These are phyloP conservation scores for Pseudogymnoascus sp. DNA, from an alignment of 2,329 filamentous ascomycete species.

Conservation along the genomic window DNA sequence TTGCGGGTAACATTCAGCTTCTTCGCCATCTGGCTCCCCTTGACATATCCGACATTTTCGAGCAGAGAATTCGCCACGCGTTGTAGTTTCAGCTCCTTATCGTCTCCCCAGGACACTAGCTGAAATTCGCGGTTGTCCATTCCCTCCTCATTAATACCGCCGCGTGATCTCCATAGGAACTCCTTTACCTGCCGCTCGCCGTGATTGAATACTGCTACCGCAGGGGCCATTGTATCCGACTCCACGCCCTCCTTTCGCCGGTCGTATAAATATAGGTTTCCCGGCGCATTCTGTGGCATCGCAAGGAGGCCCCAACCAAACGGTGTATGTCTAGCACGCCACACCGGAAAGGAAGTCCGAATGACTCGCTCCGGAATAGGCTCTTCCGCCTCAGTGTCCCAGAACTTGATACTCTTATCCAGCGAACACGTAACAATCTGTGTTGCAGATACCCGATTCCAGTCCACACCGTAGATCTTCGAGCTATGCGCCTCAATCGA, in stretches of 20 bases:
- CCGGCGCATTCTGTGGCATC: constrained; percentile 86
- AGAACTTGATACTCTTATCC: constrained; percentile 88
- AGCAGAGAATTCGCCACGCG: constrained; percentile 59
- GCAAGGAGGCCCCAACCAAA: constrained; percentile 80
- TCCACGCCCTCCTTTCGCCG: constrained; percentile 42
- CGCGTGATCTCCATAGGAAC: constrained; percentile 80
- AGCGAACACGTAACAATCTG: constrained; percentile 81
- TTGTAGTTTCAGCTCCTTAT: constrained; percentile 74
- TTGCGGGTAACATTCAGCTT: constrained; percentile 69
- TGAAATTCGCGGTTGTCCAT: constrained; percentile 84
- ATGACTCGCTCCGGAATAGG: constrained; percentile 69
- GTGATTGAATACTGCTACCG: constrained; percentile 55
- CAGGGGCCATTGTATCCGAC: constrained; percentile 37
- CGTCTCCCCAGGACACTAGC: constrained; percentile 85
- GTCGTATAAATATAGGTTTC: constrained; percentile 78
- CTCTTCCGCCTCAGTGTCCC: constrained; percentile 63
- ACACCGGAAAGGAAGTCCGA: constrained; percentile 75
- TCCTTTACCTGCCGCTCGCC: constrained; percentile 68
- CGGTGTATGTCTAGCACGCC: constrained; percentile 84
- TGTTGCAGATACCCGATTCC: constrained; percentile 70
- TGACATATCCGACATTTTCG: constrained; percentile 62
- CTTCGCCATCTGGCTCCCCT: constrained; percentile 56
- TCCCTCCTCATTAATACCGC: constrained; percentile 56
- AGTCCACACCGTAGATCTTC: constrained; percentile 93
- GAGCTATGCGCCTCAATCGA: constrained; percentile 84